Percentiles rank a stretch among this genome's conserved stretches.
Evolutionary conservation across 164 flowering plant genomes (phyloP).

Genomic region (Annona squamosa): DNA sequence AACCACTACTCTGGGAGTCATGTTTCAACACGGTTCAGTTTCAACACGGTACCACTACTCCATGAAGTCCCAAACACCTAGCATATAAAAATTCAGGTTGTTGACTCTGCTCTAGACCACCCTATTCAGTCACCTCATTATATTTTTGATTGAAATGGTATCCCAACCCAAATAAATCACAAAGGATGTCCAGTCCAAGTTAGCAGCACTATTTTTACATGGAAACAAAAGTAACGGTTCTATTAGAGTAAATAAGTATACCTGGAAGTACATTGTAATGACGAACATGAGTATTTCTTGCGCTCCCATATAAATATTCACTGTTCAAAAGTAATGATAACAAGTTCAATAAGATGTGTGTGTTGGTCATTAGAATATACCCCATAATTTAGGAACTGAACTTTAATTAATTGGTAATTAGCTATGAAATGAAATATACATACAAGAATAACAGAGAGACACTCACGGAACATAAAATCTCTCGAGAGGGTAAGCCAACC

Average conservation of each 20-base stretch:
- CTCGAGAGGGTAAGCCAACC: constrained; percentile 63
- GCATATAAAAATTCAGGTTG: too few species aligned
- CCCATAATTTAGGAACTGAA: neutral
- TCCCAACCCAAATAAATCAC: neutral
- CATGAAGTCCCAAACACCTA: neutral
- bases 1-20: neutral
- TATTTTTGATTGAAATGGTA: neutral
- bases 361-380: neutral
- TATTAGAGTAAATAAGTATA: constrained; percentile 13
- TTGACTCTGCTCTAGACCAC: neutral
- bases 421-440: neutral
- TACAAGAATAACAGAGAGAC: neutral
- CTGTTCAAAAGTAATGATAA: constrained; percentile 23
- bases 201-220: neutral
- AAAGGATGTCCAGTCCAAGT: neutral
- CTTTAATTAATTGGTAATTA: neutral
- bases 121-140: neutral
- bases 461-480: constrained; percentile 49
- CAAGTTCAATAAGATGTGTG: neutral
- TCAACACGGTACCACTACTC: neutral
- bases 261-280: constrained; percentile 65
- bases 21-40: neutral
- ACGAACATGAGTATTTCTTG: constrained; percentile 43
- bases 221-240: neutral
- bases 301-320: constrained; percentile 22